phyloP scores from a whole-genome alignment of 257 asterid species.

The Galeopsis tetrahit region DNA sequence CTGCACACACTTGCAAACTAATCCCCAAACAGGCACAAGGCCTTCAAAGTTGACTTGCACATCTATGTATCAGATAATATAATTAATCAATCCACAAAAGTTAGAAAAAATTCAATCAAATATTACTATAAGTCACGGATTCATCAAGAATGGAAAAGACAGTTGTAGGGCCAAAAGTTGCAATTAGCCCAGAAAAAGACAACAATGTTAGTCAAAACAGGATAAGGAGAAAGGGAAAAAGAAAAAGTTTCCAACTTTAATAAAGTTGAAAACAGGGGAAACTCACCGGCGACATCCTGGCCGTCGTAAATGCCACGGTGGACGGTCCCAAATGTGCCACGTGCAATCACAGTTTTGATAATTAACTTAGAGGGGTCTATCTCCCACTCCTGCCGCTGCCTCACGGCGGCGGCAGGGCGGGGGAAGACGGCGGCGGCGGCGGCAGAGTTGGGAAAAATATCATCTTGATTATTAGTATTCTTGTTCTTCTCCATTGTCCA shows the following conservation, averaged over 20 bases:
- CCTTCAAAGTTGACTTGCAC: conserved; percentile 33
- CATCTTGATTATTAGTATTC: conserved; percentile 38
- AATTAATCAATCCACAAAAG: conserved; percentile 11
- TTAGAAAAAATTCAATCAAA: conserved; percentile 16
- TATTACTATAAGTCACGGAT: conserved; percentile 8
- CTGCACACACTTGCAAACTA: conserved; percentile 20
- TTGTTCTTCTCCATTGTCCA: conserved; percentile 66
- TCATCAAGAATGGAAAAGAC: conserved; percentile 24
- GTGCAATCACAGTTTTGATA: conserved; percentile 69
- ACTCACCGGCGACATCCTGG: conserved; percentile 81
- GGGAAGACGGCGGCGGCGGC: conserved; percentile 29
- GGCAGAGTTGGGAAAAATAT: conserved; percentile 34
- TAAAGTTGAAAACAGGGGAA: conserved; percentile 31
- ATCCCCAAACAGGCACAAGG: conserved; percentile 35
- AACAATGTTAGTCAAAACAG: conserved; percentile 30
- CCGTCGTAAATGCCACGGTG: conserved; percentile 82
- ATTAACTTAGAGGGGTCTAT: conserved; percentile 72
- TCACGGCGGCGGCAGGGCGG: conserved; percentile 26
- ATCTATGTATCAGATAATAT: not conserved
- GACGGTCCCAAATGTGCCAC: conserved; percentile 88
- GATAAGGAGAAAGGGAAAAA: conserved; percentile 10
- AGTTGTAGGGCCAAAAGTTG: conserved; percentile 32
- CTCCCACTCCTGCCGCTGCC: conserved; percentile 79
- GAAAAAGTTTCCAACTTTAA: conserved; percentile 14
- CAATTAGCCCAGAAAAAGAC: conserved; percentile 34